phyloP scores from a whole-genome alignment of 2,329 filamentous ascomycete genomes.

The Mollisia scopiformis region DNA sequence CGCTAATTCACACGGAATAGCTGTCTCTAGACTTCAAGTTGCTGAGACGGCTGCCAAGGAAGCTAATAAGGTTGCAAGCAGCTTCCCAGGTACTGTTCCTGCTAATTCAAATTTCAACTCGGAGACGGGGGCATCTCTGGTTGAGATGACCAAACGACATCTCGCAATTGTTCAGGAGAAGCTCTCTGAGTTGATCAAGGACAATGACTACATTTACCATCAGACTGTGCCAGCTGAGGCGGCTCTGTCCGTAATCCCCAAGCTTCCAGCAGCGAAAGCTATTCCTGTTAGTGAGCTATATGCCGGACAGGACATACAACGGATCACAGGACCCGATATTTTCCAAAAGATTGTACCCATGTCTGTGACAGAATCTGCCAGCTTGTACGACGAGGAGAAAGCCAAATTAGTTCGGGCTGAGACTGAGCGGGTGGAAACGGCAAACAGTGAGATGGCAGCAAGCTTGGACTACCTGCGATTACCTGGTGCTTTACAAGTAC shows the following conservation, averaged over 20 bases:
- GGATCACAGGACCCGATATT: slow-evolving; percentile 94
- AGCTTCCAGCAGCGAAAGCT: slow-evolving; percentile 92
- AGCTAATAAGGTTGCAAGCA: slow-evolving; percentile 74
- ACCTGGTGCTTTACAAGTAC: slow-evolving; percentile 83
- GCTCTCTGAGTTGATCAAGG: slow-evolving; percentile 75
- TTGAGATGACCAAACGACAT: slow-evolving; percentile 86
- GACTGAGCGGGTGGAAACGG: slow-evolving; percentile 88
- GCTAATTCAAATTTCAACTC: slow-evolving; percentile 81
- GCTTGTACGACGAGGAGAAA: slow-evolving; percentile 97
- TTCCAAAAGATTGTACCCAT: slow-evolving; percentile 97
- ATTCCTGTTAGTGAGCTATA: slow-evolving; percentile 97
- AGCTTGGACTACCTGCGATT: slow-evolving; percentile 92
- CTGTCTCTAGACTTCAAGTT: slow-evolving; percentile 79
- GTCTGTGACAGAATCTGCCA: slow-evolving; percentile 94
- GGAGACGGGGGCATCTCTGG: slow-evolving; percentile 74
- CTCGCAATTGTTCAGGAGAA: slow-evolving; percentile 80
- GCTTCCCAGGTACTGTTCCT: slow-evolving; percentile 79
- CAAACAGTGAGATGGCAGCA: slow-evolving; percentile 94
- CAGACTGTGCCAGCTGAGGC: slow-evolving; percentile 87
- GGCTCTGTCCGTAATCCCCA: slow-evolving; percentile 78
- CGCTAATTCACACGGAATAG: slow-evolving; percentile 81
- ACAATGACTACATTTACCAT: slow-evolving; percentile 99
- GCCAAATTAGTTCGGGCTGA: slow-evolving; percentile 93
- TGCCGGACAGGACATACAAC: slow-evolving; percentile 93
- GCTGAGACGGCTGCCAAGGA: slow-evolving; percentile 81